These are phyloP conservation scores for Gaultheria prostrata DNA, from an alignment of 148 eudicot genomes.

Conservation along the genomic window DNA sequence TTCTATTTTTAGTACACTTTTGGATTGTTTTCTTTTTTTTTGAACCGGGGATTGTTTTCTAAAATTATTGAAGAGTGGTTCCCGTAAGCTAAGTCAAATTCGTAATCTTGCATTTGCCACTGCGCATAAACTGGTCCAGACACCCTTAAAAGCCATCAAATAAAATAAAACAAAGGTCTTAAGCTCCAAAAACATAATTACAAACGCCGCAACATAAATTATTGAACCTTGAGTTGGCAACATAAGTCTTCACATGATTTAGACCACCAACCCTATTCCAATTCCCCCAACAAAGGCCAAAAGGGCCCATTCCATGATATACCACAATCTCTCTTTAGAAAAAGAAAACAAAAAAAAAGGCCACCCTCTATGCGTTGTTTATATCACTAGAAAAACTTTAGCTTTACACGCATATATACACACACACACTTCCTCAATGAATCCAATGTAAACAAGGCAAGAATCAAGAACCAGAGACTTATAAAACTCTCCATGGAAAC, in stretches of 20 bases:
- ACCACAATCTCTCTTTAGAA: not conserved
- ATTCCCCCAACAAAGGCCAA: constrained; percentile 43
- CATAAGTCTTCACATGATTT: constrained; percentile 25
- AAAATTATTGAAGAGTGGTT: too few species aligned
- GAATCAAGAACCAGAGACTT: not conserved
- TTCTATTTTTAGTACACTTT: too few species aligned
- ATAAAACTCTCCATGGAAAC: constrained; percentile 21
- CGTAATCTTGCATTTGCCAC: too few species aligned
- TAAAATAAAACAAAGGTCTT: not conserved
- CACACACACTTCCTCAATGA: not conserved
- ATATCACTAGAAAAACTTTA: not conserved
- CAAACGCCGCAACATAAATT: not conserved
- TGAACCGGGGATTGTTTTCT: too few species aligned
- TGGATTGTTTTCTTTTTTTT: too few species aligned
- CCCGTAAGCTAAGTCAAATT: too few species aligned
- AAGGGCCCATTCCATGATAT: not conserved
- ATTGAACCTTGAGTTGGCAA: constrained; percentile 51
- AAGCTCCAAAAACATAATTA: constrained; percentile 12
- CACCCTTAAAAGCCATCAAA: too few species aligned
- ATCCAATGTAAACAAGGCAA: not conserved
- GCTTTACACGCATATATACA: constrained; percentile 20
- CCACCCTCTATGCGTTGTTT: not conserved
- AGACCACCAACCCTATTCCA: constrained; percentile 35
- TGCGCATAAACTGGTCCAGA: too few species aligned
- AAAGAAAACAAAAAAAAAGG: not conserved